phyloP scores from a whole-genome alignment of 2,329 filamentous ascomycete species.

The Fusarium anguioides region DNA sequence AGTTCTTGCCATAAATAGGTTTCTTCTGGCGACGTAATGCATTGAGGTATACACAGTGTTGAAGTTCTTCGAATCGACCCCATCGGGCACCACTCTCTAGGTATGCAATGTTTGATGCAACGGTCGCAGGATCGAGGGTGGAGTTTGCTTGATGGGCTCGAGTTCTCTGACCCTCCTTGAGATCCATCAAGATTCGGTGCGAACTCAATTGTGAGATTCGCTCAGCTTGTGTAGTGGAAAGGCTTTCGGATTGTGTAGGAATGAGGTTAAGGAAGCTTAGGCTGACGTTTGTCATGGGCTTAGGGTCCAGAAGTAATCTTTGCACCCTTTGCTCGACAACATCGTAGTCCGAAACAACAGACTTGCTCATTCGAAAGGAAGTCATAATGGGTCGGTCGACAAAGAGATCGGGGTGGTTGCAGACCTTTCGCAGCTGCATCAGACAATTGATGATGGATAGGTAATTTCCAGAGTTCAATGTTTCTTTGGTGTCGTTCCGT shows the following conservation, averaged over 20 bases:
- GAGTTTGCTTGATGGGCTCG: conserved; percentile 67
- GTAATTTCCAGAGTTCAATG: conserved; percentile 91
- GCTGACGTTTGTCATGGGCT: conserved; percentile 73
- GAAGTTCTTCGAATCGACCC: conserved; percentile 79
- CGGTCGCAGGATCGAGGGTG: conserved; percentile 71
- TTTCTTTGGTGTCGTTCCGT: conserved; percentile 87
- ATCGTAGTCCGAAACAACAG: conserved; percentile 79
- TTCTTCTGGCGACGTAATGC: conserved; percentile 81
- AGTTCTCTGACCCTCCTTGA: conserved; percentile 76
- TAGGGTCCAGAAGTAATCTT: conserved; percentile 69
- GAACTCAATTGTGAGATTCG: conserved; percentile 75
- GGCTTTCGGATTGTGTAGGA: conserved; percentile 75
- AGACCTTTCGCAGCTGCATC: conserved; percentile 97
- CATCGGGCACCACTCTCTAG: conserved; percentile 78
- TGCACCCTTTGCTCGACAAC: conserved; percentile 77
- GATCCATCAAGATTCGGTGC: conserved; percentile 73
- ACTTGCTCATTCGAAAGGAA: conserved; percentile 90
- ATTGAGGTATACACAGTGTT: conserved; percentile 84
- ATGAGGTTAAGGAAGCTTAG: conserved; percentile 83
- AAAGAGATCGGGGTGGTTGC: conserved; percentile 97
- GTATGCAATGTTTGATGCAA: conserved; percentile 76
- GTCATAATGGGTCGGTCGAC: conserved; percentile 97
- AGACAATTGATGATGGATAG: conserved; percentile 98
- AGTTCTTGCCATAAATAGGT: conserved; percentile 82
- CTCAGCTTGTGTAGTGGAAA: conserved; percentile 66